Percentiles rank a stretch among this genome's conserved stretches.
These are phyloP conservation scores for Xanthoconium purpureum DNA, from an alignment of 768 basidiomycete genomes.

Conservation along the genomic window DNA sequence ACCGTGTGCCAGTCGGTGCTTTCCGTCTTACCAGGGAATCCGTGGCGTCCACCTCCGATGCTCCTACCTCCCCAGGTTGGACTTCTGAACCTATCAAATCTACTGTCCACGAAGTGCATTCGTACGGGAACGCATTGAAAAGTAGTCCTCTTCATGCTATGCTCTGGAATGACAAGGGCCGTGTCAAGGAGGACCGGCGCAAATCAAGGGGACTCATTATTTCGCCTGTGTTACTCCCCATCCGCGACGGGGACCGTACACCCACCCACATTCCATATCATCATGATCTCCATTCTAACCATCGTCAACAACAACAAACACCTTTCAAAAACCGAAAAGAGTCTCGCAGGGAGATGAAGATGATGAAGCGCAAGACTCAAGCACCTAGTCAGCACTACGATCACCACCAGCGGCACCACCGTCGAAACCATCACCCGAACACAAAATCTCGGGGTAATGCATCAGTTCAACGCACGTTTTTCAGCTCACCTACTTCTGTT, in stretches of 20 bases:
- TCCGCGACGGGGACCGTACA: conserved; percentile 55
- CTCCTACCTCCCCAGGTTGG: conserved; percentile 30
- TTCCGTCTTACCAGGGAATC: conserved; percentile 60
- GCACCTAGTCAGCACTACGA: conserved; percentile 39
- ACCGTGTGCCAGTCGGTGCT: conserved; percentile 66
- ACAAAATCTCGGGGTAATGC: conserved; percentile 54
- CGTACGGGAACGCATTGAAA: conserved; percentile 45
- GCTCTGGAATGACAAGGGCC: conserved; percentile 44
- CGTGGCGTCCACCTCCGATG: conserved; percentile 24
- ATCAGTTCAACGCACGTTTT: conserved; percentile 50
- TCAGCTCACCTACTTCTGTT: conserved; percentile 33
- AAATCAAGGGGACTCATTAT: conserved; percentile 37
- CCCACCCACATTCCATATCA: conserved; percentile 41
- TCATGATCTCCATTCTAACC: conserved; percentile 36
- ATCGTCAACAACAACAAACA: conserved; percentile 34
- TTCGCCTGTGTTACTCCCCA: conserved; percentile 52
- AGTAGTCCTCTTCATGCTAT: conserved; percentile 55
- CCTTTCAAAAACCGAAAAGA: conserved; percentile 60
- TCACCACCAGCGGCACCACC: conserved; percentile 47
- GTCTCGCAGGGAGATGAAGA: conserved; percentile 63
- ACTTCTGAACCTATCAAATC: conserved; percentile 25
- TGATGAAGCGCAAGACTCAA: conserved; percentile 58
- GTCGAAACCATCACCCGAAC: conserved; percentile 62
- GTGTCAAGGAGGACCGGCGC: conserved; percentile 19
- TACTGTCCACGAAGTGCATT: conserved; percentile 16